A percentile compares a stretch with the other conserved stretches of the same genome.
phyloP scores from a whole-genome alignment of 768 basidiomycete species.

The Tephrocybe rancida region DNA sequence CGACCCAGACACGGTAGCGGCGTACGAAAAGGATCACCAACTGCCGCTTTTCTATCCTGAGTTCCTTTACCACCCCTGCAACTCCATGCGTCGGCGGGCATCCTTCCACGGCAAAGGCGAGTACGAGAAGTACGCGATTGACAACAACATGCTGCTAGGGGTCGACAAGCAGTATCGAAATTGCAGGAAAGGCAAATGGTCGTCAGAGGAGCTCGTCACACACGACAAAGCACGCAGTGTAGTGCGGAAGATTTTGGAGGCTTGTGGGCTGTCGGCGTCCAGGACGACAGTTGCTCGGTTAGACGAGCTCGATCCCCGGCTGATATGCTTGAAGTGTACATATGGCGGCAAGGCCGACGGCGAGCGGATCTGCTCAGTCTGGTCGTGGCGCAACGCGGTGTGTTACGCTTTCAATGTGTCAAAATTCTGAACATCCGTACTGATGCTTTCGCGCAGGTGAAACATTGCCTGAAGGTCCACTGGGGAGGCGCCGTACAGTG shows the following conservation, averaged over 20 bases:
- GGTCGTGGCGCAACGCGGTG: constrained; percentile 36
- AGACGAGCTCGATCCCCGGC: constrained; percentile 30
- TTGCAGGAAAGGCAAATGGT: constrained; percentile 24
- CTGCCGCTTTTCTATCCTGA: constrained; percentile 36
- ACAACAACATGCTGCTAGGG: constrained; percentile 15
- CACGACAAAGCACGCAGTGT: constrained; percentile 31
- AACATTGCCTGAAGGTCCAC: constrained; percentile 31
- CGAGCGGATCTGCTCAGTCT: constrained; percentile 27
- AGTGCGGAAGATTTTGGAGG: constrained; percentile 30
- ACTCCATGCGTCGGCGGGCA: constrained; percentile 13
- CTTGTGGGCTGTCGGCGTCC: constrained; percentile 26
- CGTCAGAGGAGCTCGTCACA: constrained; percentile 23
- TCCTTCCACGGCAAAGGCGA: not conserved
- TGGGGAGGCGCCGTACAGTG: constrained; percentile 29
- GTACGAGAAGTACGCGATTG: not conserved
- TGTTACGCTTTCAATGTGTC: constrained; percentile 7
- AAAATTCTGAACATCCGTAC: not conserved
- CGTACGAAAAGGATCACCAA: not conserved
- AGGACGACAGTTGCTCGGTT: constrained; percentile 26
- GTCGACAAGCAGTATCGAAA: constrained; percentile 10
- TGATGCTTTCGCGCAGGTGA: constrained; percentile 23
- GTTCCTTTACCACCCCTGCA: constrained; percentile 34
- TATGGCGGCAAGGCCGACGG: constrained; percentile 34
- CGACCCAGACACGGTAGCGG: constrained; percentile 2
- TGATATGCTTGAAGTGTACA: constrained; percentile 38